Evolutionary conservation across 306 rosid species (phyloP).

Genomic region (Pyrus pyrifolia): DNA sequence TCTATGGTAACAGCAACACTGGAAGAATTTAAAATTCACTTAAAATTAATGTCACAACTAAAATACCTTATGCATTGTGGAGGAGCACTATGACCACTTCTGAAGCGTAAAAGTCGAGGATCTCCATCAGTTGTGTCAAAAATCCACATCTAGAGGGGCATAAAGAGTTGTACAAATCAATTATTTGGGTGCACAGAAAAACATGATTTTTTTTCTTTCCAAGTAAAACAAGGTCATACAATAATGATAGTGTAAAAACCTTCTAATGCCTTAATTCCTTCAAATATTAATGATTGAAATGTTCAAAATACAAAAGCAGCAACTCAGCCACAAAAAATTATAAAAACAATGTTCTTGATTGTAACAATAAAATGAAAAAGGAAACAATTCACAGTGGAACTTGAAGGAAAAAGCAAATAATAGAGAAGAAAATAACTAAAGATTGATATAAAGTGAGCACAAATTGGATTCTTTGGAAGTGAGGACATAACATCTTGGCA

Average conservation of each 20-base stretch:
- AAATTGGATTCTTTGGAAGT: background rate
- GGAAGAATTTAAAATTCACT: background rate
- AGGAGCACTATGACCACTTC: slow-evolving; percentile 95
- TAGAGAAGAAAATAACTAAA: background rate
- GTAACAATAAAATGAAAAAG: background rate
- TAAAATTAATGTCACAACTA: slow-evolving; percentile 23
- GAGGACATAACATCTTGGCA: background rate
- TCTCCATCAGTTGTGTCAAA: slow-evolving; percentile 91
- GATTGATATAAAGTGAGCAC: background rate
- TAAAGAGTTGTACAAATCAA: background rate
- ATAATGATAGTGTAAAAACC: background rate
- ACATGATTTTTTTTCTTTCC: background rate
- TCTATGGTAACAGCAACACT: background rate
- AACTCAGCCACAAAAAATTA: background rate
- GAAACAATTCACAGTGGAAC: background rate
- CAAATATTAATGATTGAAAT: background rate
- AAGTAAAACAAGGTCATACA: background rate
- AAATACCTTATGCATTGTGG: slow-evolving; percentile 85
- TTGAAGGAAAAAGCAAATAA: background rate
- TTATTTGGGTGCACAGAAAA: background rate
- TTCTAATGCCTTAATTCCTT: background rate
- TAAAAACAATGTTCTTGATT: background rate
- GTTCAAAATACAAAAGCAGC: background rate
- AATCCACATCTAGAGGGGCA: slow-evolving; percentile 74
- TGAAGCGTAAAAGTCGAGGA: slow-evolving; percentile 80